These are phyloP conservation scores for Acacia confusa DNA, from an alignment of 306 rosid species.

Conservation along the genomic window DNA sequence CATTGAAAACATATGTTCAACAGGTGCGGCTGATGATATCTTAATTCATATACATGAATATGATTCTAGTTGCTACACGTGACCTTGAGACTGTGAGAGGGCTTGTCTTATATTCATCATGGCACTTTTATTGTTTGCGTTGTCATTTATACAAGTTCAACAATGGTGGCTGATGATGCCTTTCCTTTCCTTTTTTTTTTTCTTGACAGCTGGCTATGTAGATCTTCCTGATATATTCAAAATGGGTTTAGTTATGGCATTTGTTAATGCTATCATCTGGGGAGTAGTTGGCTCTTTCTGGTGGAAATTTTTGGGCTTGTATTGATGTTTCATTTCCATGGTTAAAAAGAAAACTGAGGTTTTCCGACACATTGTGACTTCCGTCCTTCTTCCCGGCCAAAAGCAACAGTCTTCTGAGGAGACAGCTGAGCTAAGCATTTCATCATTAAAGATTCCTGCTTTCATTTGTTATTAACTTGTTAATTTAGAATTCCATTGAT, in stretches of 20 bases:
- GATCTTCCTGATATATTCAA: conserved; percentile 84
- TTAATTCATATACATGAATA: neutral
- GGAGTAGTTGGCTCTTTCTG: conserved; percentile 70
- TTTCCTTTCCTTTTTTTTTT: conserved; percentile 28
- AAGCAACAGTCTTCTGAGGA: conserved; percentile 34
- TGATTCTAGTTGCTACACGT: neutral
- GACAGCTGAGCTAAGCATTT: conserved; percentile 46
- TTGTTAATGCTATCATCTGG: conserved; percentile 79
- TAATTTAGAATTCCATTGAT: neutral
- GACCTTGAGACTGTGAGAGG: conserved; percentile 10
- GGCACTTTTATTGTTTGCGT: neutral
- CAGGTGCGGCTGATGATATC: conserved; percentile 34
- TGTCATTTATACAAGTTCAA: conserved; percentile 15
- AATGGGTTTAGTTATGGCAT: conserved; percentile 71
- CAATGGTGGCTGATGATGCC: conserved; percentile 35
- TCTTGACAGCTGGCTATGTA: conserved; percentile 81
- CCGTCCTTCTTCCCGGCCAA: conserved; percentile 38
- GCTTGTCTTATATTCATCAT: conserved; percentile 5
- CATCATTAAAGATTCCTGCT: conserved; percentile 23
- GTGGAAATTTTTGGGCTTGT: conserved; percentile 95
- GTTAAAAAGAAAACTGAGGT: conserved; percentile 38
- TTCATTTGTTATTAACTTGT: neutral
- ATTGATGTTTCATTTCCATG: conserved; percentile 50
- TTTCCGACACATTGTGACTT: conserved; percentile 23
- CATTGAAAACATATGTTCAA: conserved; percentile 11